Base-by-base conservation (phyloP, 1,284 basidiomycete species). In the Papiliotrema flavescens region DNA sequence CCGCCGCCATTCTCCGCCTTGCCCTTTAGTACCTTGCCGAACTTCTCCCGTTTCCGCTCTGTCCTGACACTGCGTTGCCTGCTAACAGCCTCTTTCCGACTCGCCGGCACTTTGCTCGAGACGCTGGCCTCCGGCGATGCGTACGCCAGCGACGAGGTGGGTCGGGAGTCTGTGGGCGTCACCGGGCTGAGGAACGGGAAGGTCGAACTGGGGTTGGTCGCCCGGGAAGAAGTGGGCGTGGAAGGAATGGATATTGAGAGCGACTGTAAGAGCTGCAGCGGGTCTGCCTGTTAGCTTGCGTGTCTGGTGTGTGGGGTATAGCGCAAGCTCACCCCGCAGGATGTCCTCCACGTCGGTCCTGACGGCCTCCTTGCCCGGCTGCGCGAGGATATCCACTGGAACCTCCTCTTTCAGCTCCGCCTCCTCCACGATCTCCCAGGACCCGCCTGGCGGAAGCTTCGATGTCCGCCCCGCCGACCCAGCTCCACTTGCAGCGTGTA, bases 281-380 rank as follows among this genome's bases (percentile, higher is more conserved):
- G 84, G 78, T 86, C 83, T 86, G 19, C 35, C 13, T 28, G n/a
- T 56, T 20, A 52, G 56, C 54, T 54, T 3, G 2, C 35, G 52
- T 44, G 44, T 51, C 44, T 32, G 24, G 11, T 5, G 13, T 6
- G n/a, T 20, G 28, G 23, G 41, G 17, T n/a, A 35, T 39, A 47
- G 20, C 56, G 59, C 60, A 49, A 60, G 59, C 65, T 67, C 79
- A 89, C 88, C 89, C 65, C 81, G 81, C 53, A 89, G 81, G 59
- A 91, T 84, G 53, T 85, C 84, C 37, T 85, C 81, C 2, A 82
- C 82, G 67, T 90, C 85, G n/a, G 79, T 71, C 57, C 85, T 82
- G 49, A 90, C 56, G 2, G 69, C 70, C 45, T 79, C 81, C 77
- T 63, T 80, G 70, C 67, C 80, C 5, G 28, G 28, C 28, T 5